Base-by-base conservation (phyloP, 2,329 filamentous ascomycete species). In the Sporothrix euskadiensis region DNA sequence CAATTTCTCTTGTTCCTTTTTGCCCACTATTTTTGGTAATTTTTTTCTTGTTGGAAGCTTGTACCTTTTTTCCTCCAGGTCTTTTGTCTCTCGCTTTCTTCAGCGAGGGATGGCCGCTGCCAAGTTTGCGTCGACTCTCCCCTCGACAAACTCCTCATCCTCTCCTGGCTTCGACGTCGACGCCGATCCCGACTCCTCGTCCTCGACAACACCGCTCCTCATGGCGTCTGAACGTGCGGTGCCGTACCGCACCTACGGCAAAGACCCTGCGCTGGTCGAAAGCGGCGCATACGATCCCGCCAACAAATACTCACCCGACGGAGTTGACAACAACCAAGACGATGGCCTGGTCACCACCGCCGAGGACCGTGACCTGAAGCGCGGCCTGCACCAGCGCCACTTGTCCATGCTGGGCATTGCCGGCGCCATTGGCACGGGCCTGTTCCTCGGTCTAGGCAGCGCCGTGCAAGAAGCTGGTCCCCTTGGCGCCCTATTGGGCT, bases 391-490 rank as follows among this genome's bases (percentile, higher is more conserved):
- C 78, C 81, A 82, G 61, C 81, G 83, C 70, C 83, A 85, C 78
- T 78, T 84, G 76, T 83, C 84, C 76, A 83, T 84, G 82, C 83
- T 84, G 76, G 83, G 81, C 72, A 83, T 85, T 35, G 83, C 82
- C 75, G 85, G 85, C 71, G 84, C 84, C 16, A 90, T 93, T 77
- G 91, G 91, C 71, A 93, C 91, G 1, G 91, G 91, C 76, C 85
- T 93, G 59, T 93, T 93, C 81, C 86, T 93, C 47, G 90, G 91
- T 70, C 89, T 87, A 69, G 91, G 91, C 82, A 56, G 89, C 89
- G 16, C 84, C 22, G 80, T 93, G 71, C 84, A 88, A 73, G 88
- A 85, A 68, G 86, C 89, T 10, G 91, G 91, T 0, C 91, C 91
- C 10, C 88, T 88, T 1, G 88, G 89, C 41, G 87, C 89, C 52